phyloP scores from a whole-genome alignment of 495 filamentous ascomycete genomes.

The Tetracladium setigerum region DNA sequence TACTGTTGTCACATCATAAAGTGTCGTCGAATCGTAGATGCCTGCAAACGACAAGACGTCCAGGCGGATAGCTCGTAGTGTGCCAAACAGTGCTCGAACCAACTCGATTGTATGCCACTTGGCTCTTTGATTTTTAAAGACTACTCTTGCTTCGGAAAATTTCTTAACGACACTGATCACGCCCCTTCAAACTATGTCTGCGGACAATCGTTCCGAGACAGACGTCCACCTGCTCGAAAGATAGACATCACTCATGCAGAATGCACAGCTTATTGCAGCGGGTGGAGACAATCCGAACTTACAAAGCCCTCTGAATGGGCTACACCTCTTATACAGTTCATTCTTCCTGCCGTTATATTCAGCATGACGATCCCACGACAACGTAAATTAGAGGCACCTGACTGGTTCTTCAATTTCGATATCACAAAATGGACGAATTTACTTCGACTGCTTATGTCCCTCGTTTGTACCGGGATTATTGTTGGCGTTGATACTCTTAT shows the following conservation, averaged over 20 bases:
- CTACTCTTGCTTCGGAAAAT: no score
- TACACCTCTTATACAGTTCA: conserved; percentile 18
- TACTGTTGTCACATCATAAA: no score
- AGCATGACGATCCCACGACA: conserved; percentile 24
- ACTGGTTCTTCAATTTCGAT: conserved; percentile 12
- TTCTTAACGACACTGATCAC: no score
- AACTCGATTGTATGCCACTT: no score
- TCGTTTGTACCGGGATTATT: conserved; percentile 6
- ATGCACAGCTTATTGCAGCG: conserved; percentile 14
- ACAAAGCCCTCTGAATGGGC: conserved; percentile 12
- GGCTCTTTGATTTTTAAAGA: no score
- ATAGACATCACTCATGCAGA: conserved; percentile 8
- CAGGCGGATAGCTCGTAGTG: no score
- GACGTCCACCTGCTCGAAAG: no score
- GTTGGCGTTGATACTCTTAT: conserved; percentile 10
- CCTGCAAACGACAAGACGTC: no score
- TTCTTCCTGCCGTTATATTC: conserved; percentile 23
- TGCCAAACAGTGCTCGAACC: no score
- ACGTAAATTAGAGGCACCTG: conserved; percentile 13
- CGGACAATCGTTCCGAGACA: no score
- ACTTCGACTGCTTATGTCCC: conserved; percentile 2
- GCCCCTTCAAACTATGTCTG: no score
- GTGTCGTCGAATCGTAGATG: no score
- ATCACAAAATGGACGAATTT: conserved; percentile 1
- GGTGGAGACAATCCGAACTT: conserved; percentile 9